A percentile compares a stretch with the other conserved stretches of the same genome.
Conservation (phyloP, 352 stramenopile species). For the Globisporangium paroecandrum region DNA sequence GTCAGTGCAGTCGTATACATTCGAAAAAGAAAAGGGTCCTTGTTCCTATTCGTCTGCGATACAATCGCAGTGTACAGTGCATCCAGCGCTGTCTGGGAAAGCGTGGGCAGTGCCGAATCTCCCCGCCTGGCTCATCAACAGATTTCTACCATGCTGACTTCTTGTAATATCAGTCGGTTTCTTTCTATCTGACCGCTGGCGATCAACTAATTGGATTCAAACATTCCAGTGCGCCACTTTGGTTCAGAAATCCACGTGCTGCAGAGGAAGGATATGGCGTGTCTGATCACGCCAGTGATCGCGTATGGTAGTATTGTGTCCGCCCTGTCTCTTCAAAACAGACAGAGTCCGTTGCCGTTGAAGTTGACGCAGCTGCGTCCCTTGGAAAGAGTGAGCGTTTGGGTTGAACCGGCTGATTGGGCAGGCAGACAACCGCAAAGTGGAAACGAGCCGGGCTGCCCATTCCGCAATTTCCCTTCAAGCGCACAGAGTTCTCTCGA, state of each 20-base stretch:
- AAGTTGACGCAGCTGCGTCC: background rate
- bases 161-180: background rate
- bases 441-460: background rate
- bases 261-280: constrained; percentile 9
- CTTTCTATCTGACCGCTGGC: background rate
- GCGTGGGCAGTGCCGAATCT: background rate
- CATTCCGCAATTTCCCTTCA: constrained; percentile 14
- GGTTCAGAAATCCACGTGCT: background rate
- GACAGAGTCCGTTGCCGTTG: background rate
- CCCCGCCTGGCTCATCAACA: background rate
- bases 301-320: background rate
- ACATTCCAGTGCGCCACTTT: background rate
- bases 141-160: background rate
- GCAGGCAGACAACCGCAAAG: background rate
- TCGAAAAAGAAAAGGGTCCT: background rate
- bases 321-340: constrained; percentile 9
- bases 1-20: background rate
- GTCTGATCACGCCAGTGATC: constrained; percentile 1
- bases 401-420: background rate
- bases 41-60: background rate
- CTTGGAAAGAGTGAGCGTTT: background rate
- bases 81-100: background rate
- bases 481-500: constrained; percentile 2
- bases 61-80: background rate
- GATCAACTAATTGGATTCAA: background rate